Percentiles rank a stretch among this genome's conserved stretches.
Evolutionary conservation across 805 yeast species (phyloP).

Genomic region (Metschnikowia reukaufii): DNA sequence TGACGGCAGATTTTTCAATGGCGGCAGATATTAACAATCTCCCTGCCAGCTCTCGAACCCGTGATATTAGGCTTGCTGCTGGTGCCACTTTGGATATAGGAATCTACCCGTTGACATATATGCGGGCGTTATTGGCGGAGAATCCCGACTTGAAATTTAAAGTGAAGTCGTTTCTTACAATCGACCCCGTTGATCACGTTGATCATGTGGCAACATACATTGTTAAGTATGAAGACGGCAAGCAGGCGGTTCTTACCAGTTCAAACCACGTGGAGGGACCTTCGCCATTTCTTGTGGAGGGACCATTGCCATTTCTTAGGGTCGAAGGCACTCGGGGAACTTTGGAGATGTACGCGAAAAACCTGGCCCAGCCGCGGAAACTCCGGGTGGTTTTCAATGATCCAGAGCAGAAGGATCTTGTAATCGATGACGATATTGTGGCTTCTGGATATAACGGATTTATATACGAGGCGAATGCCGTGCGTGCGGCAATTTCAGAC

Average conservation of each 20-base stretch:
- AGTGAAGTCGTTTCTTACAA: slow-evolving; percentile 32
- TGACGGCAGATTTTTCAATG: slow-evolving; percentile 40
- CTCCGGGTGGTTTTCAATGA: slow-evolving; percentile 36
- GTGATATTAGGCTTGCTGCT: slow-evolving; percentile 50
- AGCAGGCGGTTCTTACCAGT: slow-evolving; percentile 39
- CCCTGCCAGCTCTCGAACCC: slow-evolving; percentile 32
- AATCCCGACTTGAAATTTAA: slow-evolving; percentile 26
- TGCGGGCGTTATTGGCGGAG: slow-evolving; percentile 39
- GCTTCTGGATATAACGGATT: slow-evolving; percentile 45
- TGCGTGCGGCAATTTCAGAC: slow-evolving; percentile 43
- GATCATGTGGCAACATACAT: slow-evolving; percentile 42
- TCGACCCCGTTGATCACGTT: slow-evolving; percentile 38
- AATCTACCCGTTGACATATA: slow-evolving; percentile 50
- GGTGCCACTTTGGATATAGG: slow-evolving; percentile 60
- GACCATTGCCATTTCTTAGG: slow-evolving; percentile 31
- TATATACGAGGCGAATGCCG: slow-evolving; percentile 57
- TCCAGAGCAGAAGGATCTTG: slow-evolving; percentile 21
- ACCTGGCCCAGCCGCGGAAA: slow-evolving; percentile 34
- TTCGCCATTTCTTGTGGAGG: slow-evolving; percentile 29
- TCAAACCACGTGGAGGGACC: slow-evolving; percentile 29
- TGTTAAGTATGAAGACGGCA: slow-evolving; percentile 39
- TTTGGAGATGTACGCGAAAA: slow-evolving; percentile 31
- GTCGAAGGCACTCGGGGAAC: slow-evolving; percentile 36
- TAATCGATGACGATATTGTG: slow-evolving; percentile 29
- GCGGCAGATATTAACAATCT: slow-evolving; percentile 34